These are phyloP conservation scores for Tricholoma matsutake DNA, from an alignment of 768 basidiomycete species.

Conservation along the genomic window DNA sequence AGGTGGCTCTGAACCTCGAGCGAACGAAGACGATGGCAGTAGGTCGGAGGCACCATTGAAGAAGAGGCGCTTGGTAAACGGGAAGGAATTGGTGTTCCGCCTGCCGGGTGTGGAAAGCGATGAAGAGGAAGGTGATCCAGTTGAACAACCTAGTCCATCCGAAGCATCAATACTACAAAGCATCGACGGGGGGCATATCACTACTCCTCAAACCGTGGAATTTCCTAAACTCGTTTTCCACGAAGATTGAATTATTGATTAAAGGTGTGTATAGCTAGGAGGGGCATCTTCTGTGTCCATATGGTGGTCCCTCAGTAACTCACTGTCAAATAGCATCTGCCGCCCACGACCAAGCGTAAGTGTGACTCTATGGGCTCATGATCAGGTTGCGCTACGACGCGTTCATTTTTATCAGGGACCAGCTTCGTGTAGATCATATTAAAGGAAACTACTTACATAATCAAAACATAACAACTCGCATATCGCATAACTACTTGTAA, in stretches of 20 bases:
- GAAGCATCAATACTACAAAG: background rate
- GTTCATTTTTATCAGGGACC: too few relatives aligned
- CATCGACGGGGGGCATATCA: background rate
- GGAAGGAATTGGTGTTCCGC: conserved; percentile 60
- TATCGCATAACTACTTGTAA: too few relatives aligned
- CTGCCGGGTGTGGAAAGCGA: conserved; percentile 41
- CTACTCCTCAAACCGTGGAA: background rate
- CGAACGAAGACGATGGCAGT: conserved; percentile 12
- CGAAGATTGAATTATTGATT: conserved; percentile 4
- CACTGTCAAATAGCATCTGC: too few relatives aligned
- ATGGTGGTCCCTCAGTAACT: too few relatives aligned
- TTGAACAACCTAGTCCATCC: background rate
- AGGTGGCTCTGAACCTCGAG: conserved; percentile 13
- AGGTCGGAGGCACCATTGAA: conserved; percentile 52
- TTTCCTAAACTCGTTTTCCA: conserved; percentile 10
- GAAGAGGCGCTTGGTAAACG: conserved; percentile 80
- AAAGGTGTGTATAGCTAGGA: background rate
- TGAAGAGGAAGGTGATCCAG: conserved; percentile 18
- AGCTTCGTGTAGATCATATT: too few relatives aligned
- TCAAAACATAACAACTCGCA: too few relatives aligned
- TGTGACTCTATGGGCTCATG: too few relatives aligned
- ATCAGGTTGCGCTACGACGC: too few relatives aligned
- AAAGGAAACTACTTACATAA: too few relatives aligned
- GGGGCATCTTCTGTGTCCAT: too few relatives aligned
- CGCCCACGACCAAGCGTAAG: too few relatives aligned